Evolutionary conservation across 441 rosid species (phyloP), one percentile per base, ranked within the genome.

Genomic region (Capsella rubella): DNA sequence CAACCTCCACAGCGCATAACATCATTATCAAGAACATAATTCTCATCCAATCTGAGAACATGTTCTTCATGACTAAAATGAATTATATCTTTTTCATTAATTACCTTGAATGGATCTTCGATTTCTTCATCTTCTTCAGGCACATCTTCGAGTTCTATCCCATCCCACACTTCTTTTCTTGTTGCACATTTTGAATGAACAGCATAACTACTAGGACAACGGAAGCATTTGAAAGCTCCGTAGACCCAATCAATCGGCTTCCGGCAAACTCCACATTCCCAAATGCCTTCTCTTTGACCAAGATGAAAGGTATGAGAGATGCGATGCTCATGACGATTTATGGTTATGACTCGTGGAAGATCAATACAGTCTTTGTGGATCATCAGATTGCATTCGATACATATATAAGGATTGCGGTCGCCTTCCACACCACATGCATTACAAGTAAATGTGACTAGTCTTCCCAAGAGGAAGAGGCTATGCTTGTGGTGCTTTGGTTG

Each of bases 111-210:
- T 12, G 46, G 67, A 6, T n/a, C 3, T 21, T 59, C 3, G n/a
- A 18, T 67, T 12, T 50, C 62, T 55, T 46, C 74, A 29, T 28
- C 65, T 69, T 69, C 51, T 25, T 58, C 51, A 12, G 18, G 35
- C 3, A 3, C 6, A 6, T 27, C 51, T 40, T 61, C 21, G 35
- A 40, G 4, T 6, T 61, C 65, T 13, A 0, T 6, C 0, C 35
- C 21, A 11, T 61, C 65, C 21, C 18, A 61, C 27, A 42, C 65
- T 25, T 61, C 51, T 27, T 27, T 1, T 42, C 51, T 40, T 3
- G 35, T 69, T 5, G 69, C 70, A 12, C 80, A 68, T 16, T 14
- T n/a, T 14, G 21, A 65, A 25, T 75, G 77, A 27, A 45, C 49
- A 7, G 18, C 49, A 45, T 45, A 45, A n/a, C 49, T 45, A n/a